phyloP scores from a whole-genome alignment of 2,329 filamentous ascomycete genomes.

The Pseudogymnoascus sp. region DNA sequence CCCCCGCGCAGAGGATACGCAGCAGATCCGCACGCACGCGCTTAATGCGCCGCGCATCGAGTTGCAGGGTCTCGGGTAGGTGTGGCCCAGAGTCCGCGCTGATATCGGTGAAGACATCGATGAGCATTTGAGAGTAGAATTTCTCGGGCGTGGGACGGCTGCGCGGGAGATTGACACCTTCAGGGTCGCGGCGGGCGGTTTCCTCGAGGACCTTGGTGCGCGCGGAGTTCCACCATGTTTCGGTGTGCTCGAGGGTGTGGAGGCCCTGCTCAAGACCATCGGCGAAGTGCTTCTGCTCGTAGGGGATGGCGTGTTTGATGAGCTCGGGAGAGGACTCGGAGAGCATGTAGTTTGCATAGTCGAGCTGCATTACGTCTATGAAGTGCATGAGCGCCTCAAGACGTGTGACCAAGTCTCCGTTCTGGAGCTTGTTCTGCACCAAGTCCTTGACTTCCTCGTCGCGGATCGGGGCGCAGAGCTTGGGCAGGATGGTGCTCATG shows the following conservation, averaged over 20 bases:
- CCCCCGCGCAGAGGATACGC: conserved; percentile 63
- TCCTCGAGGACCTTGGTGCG: conserved; percentile 57
- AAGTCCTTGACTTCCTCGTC: conserved; percentile 66
- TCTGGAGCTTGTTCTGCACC: conserved; percentile 49
- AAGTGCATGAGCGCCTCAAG: conserved; percentile 67
- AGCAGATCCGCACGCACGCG: conserved; percentile 48
- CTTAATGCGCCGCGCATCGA: conserved; percentile 57
- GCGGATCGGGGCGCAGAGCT: conserved; percentile 72
- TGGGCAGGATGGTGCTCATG: conserved; percentile 66
- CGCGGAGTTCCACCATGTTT: conserved; percentile 57
- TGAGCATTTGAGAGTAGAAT: conserved; percentile 67
- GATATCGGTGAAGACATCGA: conserved; percentile 65
- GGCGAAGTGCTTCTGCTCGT: conserved; percentile 65
- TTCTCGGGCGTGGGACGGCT: conserved; percentile 58
- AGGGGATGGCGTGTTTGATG: conserved; percentile 60
- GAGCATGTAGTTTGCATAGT: conserved; percentile 75
- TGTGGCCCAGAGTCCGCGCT: conserved; percentile 33
- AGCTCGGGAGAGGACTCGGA: conserved; percentile 63
- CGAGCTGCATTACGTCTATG: conserved; percentile 68
- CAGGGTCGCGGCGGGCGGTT: conserved; percentile 58
- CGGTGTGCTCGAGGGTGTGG: conserved; percentile 50
- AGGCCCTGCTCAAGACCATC: conserved; percentile 51
- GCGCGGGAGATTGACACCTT: conserved; percentile 52
- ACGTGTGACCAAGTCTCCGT: conserved; percentile 63
- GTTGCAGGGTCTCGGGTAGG: conserved; percentile 64